These are phyloP conservation scores for Calocybe cyanea DNA, from an alignment of 768 basidiomycete species.

Conservation along the genomic window DNA sequence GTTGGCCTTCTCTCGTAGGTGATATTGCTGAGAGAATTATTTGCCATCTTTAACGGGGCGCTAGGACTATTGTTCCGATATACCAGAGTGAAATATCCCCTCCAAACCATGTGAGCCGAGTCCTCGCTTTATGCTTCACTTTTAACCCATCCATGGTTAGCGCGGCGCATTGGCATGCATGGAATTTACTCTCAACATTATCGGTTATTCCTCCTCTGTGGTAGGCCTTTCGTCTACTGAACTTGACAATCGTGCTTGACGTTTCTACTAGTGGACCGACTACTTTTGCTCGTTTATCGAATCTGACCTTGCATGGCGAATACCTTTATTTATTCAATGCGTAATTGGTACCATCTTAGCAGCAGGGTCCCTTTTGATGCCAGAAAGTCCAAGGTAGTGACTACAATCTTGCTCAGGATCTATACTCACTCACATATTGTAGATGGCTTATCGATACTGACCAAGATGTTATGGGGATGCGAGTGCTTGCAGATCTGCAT, in stretches of 20 bases:
- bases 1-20: constrained; percentile 71
- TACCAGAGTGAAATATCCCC: constrained; percentile 97
- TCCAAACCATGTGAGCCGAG: constrained; percentile 77
- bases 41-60: no score
- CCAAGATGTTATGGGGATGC: constrained; percentile 78
- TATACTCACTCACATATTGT: not conserved
- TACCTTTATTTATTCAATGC: constrained; percentile 86
- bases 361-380: constrained; percentile 75
- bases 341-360: constrained; percentile 81
- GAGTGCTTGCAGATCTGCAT: constrained; percentile 84
- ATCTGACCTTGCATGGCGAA: constrained; percentile 85
- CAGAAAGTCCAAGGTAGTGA: constrained; percentile 80
- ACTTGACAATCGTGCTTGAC: not conserved
- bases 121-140: not conserved
- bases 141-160: constrained; percentile 31
- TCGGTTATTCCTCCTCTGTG: constrained; percentile 87
- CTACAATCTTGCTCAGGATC: not conserved
- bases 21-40: not conserved
- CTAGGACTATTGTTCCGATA: constrained; percentile 89
- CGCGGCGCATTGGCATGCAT: constrained; percentile 91
- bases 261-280: constrained; percentile 75
- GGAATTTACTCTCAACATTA: constrained; percentile 91
- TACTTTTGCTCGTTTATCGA: constrained; percentile 90
- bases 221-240: constrained; percentile 40
- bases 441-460: constrained; percentile 92